phyloP scores from a whole-genome alignment of 1,139 yeast genomes.

The Protomyces gravidus region DNA sequence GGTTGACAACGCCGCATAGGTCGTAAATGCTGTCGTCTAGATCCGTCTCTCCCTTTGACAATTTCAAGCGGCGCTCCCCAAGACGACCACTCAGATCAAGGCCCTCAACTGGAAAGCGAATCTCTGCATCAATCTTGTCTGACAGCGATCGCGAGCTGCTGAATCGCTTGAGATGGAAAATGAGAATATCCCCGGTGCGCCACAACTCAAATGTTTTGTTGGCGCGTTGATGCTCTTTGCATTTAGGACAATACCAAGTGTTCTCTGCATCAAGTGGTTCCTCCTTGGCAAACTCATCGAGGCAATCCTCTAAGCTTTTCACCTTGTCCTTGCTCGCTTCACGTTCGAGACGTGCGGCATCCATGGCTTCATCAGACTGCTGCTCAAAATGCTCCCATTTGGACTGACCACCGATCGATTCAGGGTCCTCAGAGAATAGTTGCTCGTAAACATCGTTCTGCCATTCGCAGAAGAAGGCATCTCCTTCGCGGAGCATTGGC shows the following conservation, averaged over 20 bases:
- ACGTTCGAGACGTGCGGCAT: constrained; percentile 6
- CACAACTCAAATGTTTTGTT: constrained; percentile 86
- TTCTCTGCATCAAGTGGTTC: constrained; percentile 87
- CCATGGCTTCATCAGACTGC: constrained; percentile 44
- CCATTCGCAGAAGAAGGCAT: constrained; percentile 74
- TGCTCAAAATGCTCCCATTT: constrained; percentile 31
- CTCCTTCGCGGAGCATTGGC: constrained; percentile 33
- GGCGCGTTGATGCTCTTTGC: constrained; percentile 86
- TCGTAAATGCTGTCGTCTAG: constrained; percentile 56
- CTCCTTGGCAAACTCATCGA: constrained; percentile 68
- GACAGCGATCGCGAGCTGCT: constrained; percentile 79
- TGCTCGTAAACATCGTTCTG: constrained; percentile 47
- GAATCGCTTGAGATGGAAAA: constrained; percentile 86
- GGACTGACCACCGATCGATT: constrained; percentile 26
- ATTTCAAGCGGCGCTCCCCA: constrained; percentile 39
- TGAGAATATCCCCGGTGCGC: constrained; percentile 84
- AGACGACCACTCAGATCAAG: constrained; percentile 65
- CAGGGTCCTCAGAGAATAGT: constrained; percentile 46
- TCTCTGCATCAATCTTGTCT: constrained; percentile 80
- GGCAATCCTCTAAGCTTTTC: constrained; percentile 68
- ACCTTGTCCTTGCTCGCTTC: constrained; percentile 46
- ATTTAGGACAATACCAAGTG: constrained; percentile 88
- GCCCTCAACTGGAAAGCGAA: constrained; percentile 82
- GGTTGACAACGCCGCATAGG: constrained; percentile 88
- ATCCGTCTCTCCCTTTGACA: constrained; percentile 42